A percentile compares a stretch with the other conserved stretches of the same genome.
phyloP scores from a whole-genome alignment of 805 yeast species.

The Hanseniaspora clermontiae region DNA sequence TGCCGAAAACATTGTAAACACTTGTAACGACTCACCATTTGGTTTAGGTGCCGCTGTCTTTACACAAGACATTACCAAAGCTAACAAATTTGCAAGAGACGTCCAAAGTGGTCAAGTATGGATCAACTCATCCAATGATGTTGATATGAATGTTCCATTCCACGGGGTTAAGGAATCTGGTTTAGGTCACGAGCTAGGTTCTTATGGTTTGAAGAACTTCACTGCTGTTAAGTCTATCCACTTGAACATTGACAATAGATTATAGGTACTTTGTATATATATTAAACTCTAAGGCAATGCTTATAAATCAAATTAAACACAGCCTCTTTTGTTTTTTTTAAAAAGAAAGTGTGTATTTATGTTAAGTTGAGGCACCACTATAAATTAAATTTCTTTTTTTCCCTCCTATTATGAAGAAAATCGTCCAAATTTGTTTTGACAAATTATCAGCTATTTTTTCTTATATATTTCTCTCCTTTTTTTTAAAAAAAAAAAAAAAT shows the following conservation, averaged over 20 bases:
- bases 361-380: too few species aligned
- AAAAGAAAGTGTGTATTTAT: too few species aligned
- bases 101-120: slow-evolving; percentile 58
- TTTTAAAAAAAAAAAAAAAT: too few species aligned
- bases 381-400: too few species aligned
- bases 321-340: neutral
- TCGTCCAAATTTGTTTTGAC: too few species aligned
- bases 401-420: too few species aligned
- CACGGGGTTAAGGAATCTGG: slow-evolving; percentile 76
- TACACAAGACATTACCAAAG: slow-evolving; percentile 52
- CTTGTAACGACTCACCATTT: slow-evolving; percentile 61
- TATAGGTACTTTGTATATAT: slow-evolving; percentile 19
- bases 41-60: slow-evolving; percentile 79
- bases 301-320: neutral
- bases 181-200: slow-evolving; percentile 70
- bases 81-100: slow-evolving; percentile 49
- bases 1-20: slow-evolving; percentile 39
- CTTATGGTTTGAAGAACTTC: slow-evolving; percentile 55
- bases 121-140: slow-evolving; percentile 57
- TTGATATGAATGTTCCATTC: slow-evolving; percentile 55
- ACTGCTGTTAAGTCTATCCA: slow-evolving; percentile 68
- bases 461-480: too few species aligned
- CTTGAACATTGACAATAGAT: slow-evolving; percentile 43
- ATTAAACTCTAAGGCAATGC: neutral
- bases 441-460: too few species aligned